These are phyloP conservation scores for Aureobasidium sp. DNA, from an alignment of 2,329 filamentous ascomycete species.

Conservation along the genomic window DNA sequence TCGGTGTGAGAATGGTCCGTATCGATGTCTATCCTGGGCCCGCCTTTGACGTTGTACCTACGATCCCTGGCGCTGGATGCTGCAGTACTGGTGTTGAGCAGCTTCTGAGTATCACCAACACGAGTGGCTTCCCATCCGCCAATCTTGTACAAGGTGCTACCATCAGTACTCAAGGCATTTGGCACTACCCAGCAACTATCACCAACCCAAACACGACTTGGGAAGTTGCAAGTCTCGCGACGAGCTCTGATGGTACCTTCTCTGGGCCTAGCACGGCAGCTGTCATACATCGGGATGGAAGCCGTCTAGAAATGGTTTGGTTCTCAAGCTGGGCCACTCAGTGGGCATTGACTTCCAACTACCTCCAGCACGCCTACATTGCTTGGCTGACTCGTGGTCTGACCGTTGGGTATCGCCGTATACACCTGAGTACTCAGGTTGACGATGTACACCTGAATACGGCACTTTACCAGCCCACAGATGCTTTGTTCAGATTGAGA, in stretches of 20 bases:
- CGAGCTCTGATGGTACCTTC: constrained; percentile 32
- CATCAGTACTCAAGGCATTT: constrained; percentile 44
- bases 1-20: constrained; percentile 53
- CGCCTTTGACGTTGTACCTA: constrained; percentile 33
- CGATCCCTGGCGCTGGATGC: constrained; percentile 37
- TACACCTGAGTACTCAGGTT: constrained; percentile 49
- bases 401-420: constrained; percentile 46
- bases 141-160: constrained; percentile 41
- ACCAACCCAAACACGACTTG: constrained; percentile 46
- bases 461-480: constrained; percentile 35
- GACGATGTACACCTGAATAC: constrained; percentile 54
- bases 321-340: constrained; percentile 47
- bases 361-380: constrained; percentile 55
- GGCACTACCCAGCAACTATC: constrained; percentile 51
- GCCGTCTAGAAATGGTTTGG: constrained; percentile 54
- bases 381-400: constrained; percentile 54
- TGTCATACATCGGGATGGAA: constrained; percentile 51
- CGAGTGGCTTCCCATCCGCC: constrained; percentile 45
- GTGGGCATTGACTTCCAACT: constrained; percentile 49
- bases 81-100: constrained; percentile 44
- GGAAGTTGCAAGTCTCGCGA: constrained; percentile 46
- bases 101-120: constrained; percentile 46
- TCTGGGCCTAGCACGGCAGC: constrained; percentile 41
- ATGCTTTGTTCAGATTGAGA: constrained; percentile 42
- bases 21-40: constrained; percentile 49